phyloP scores from a whole-genome alignment of 1,139 yeast species.

The Blastobotrys buckinghamii region DNA sequence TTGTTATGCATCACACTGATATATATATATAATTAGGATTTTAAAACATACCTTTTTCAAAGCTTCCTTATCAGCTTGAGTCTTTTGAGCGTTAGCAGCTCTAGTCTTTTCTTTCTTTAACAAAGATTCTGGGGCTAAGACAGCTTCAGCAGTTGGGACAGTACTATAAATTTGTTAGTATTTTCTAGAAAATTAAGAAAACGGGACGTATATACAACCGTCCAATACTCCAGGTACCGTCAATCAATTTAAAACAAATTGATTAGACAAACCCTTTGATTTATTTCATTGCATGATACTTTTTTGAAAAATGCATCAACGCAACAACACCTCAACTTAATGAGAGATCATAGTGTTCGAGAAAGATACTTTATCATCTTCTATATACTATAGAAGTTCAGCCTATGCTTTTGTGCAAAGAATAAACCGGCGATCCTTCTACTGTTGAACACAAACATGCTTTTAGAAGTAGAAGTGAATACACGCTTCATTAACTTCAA shows the following conservation, averaged over 20 bases:
- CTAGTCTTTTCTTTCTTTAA: slow-evolving; percentile 86
- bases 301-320: not conserved
- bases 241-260: too few relatives aligned
- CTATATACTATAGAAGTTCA: not conserved
- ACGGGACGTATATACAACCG: not conserved
- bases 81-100: slow-evolving; percentile 61
- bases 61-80: slow-evolving; percentile 67
- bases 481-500: slow-evolving; percentile 14
- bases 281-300: slow-evolving; percentile 15
- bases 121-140: slow-evolving; percentile 80
- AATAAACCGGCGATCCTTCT: slow-evolving; percentile 9
- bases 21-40: not conserved
- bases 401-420: not conserved
- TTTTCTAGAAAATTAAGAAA: not conserved
- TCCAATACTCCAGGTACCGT: not conserved
- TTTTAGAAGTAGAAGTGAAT: slow-evolving; percentile 14
- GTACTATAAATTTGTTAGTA: slow-evolving; percentile 17
- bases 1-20: slow-evolving; percentile 15
- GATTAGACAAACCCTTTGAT: slow-evolving; percentile 18
- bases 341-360: slow-evolving; percentile 16
- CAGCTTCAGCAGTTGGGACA: slow-evolving; percentile 23
- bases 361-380: slow-evolving; percentile 10
- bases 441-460: slow-evolving; percentile 7
- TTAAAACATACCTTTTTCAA: slow-evolving; percentile 45
- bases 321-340: slow-evolving; percentile 11